phyloP scores from a whole-genome alignment of 257 asterid genomes.

The Ehretia macrophylla region DNA sequence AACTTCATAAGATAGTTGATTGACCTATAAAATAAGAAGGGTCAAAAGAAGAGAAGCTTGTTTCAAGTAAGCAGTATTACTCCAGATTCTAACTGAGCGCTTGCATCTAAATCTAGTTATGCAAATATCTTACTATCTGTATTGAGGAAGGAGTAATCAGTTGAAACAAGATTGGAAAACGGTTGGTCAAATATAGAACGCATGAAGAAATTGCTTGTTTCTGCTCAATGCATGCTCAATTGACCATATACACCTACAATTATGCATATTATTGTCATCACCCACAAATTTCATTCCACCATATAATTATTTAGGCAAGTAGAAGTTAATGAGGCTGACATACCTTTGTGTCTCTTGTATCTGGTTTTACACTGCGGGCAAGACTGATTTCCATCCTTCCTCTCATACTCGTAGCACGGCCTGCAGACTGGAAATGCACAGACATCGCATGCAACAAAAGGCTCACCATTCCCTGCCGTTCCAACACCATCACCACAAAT shows the following conservation, averaged over 20 bases:
- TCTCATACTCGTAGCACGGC: constrained; percentile 97
- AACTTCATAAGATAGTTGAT: neutral
- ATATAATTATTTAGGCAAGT: neutral
- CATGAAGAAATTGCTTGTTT: no score
- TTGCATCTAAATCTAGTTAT: no score
- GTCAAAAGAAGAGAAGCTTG: no score
- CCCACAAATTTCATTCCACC: no score
- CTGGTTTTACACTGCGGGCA: constrained; percentile 99
- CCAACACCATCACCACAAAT: constrained; percentile 94
- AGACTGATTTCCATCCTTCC: constrained; percentile 92
- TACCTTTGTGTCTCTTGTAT: constrained; percentile 94
- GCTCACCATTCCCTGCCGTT: constrained; percentile 57
- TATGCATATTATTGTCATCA: neutral
- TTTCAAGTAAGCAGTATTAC: no score
- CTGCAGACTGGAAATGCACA: constrained; percentile 96
- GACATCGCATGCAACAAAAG: constrained; percentile 88
- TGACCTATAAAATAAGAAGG: neutral
- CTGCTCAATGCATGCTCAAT: no score
- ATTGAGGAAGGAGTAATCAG: no score
- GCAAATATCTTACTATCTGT: no score
- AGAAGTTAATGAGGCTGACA: neutral
- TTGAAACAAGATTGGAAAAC: no score
- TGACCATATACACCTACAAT: no score
- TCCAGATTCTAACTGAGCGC: no score
- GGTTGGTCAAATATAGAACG: no score